Base-by-base conservation (phyloP, 176 grass and related monocot species). In the Phragmites australis region DNA sequence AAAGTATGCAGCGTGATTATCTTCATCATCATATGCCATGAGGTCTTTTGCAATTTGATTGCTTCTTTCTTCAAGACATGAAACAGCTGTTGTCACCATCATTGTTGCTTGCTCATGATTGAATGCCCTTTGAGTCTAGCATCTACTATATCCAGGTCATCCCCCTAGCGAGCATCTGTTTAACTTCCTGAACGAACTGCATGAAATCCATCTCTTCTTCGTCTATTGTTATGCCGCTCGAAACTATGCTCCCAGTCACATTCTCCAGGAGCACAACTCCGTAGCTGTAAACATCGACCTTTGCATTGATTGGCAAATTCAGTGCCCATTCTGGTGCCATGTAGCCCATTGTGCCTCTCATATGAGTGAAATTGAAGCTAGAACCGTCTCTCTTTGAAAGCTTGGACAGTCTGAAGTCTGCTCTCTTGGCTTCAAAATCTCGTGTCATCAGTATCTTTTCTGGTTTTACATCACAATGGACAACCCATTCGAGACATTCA, bases 391-490 rank as follows among this genome's bases (percentile, higher is more conserved):
- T 60, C 22, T 89, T 89, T 23, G 81, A 93, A 59, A 97, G 86
- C 57, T 93, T 97, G 44, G 90, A 82, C 8, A 97, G 74, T 67
- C 90, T 88, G 41, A 97, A 97, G 82, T 97, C 88, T 52, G 86
- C 88, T 78, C 93, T 91, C 77, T 97, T 97, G 17, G 88, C 83
- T 65, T 97, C 88, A 30, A 97, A 97, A 70, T 93, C 91, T 74
- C 83, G 81, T 32, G 79, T 88, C 34, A 97, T 49, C 3, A 97
- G 81, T 81, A 93, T 97, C 25, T 97, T 93, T 77, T 97, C 93
- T 65, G 93, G 93, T 78, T 97, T 97, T 57, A 97, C 77, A 74
- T 97, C 90, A 78, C 93, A 97, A 80, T 97, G 93, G 55, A 97
- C 85, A 65, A 97, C 65, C 93, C 93, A 97, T 75, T 97, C 93